Evolutionary conservation across 2,329 filamentous ascomycete genomes (phyloP).

Genomic region (Epichloe amarillans): DNA sequence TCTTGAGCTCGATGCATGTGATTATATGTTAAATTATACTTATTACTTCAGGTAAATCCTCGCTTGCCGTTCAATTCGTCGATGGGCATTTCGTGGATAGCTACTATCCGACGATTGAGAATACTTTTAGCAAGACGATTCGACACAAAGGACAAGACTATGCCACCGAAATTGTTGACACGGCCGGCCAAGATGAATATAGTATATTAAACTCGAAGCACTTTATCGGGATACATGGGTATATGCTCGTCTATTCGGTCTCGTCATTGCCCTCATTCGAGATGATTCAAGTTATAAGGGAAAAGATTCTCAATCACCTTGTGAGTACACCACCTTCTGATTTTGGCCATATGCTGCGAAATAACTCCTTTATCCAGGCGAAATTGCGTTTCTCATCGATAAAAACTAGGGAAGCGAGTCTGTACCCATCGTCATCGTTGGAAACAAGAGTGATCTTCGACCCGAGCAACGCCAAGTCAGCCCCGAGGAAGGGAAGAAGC

Average conservation of each 20-base stretch:
- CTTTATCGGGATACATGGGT: conserved; percentile 97
- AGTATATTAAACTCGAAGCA: conserved; percentile 97
- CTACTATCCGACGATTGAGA: conserved; percentile 98
- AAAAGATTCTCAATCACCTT: conserved; percentile 94
- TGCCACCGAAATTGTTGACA: conserved; percentile 95
- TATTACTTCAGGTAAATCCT: conserved; percentile 68
- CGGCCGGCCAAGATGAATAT: conserved; percentile 97
- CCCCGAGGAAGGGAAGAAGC: conserved; percentile 68
- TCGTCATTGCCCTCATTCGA: conserved; percentile 88
- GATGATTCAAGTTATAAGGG: conserved; percentile 94
- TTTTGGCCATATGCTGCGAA: background rate
- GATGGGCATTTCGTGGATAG: conserved; percentile 97
- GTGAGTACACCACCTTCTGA: conserved; percentile 37
- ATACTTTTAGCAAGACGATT: conserved; percentile 94
- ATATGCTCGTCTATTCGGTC: conserved; percentile 98
- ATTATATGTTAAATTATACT: background rate
- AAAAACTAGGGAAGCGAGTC: conserved; percentile 64
- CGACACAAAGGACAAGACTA: conserved; percentile 87
- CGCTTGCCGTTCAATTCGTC: conserved; percentile 90
- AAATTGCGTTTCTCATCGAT: background rate
- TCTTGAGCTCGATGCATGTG: conserved; percentile 5
- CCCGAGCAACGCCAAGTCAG: conserved; percentile 88
- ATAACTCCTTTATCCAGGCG: background rate
- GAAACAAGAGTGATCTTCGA: conserved; percentile 91
- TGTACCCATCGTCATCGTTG: conserved; percentile 87